A percentile compares a stretch with the other conserved stretches of the same genome.
Evolutionary conservation across 2,329 filamentous ascomycete species (phyloP).

Genomic region (Diplodia scrobiculata): DNA sequence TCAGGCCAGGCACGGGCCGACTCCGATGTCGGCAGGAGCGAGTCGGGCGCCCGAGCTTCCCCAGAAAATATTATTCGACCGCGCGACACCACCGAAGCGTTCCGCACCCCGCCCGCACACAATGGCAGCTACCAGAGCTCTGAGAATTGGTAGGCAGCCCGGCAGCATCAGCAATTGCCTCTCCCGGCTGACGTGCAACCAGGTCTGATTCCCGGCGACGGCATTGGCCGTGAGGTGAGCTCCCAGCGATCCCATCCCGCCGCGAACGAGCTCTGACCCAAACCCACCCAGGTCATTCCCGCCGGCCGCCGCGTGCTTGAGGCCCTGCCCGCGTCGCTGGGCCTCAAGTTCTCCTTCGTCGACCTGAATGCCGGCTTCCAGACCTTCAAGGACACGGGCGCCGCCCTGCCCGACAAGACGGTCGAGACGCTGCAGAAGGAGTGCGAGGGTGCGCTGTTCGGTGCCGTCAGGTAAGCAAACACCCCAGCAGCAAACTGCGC

Average conservation of each 20-base stretch:
- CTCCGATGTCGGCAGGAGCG: conserved; percentile 23
- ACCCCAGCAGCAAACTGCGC: background rate
- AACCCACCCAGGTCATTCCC: conserved; percentile 66
- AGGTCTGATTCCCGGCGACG: conserved; percentile 97
- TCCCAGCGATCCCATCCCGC: conserved; percentile 8
- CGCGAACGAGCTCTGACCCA: conserved; percentile 16
- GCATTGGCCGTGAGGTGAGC: conserved; percentile 84
- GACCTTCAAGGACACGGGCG: conserved; percentile 86
- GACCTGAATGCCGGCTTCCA: conserved; percentile 92
- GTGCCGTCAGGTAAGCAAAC: conserved; percentile 70
- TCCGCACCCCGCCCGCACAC: conserved; percentile 14
- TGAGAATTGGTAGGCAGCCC: conserved; percentile 30
- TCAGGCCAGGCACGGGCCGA: conserved; percentile 5
- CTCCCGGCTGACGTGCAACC: conserved; percentile 7
- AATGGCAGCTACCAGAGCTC: conserved; percentile 31
- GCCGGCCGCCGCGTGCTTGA: conserved; percentile 88
- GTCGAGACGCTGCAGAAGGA: conserved; percentile 85
- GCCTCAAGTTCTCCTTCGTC: conserved; percentile 90
- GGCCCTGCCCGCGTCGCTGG: conserved; percentile 85
- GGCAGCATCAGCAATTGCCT: background rate
- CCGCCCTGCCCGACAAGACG: conserved; percentile 85
- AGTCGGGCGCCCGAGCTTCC: conserved; percentile 29
- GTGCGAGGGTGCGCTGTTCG: conserved; percentile 95
- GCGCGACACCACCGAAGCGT: conserved; percentile 4
- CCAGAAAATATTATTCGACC: conserved; percentile 28